Conservation (phyloP, 2,329 filamentous ascomycete species). For the Cylindrodendrum hubeiense region DNA sequence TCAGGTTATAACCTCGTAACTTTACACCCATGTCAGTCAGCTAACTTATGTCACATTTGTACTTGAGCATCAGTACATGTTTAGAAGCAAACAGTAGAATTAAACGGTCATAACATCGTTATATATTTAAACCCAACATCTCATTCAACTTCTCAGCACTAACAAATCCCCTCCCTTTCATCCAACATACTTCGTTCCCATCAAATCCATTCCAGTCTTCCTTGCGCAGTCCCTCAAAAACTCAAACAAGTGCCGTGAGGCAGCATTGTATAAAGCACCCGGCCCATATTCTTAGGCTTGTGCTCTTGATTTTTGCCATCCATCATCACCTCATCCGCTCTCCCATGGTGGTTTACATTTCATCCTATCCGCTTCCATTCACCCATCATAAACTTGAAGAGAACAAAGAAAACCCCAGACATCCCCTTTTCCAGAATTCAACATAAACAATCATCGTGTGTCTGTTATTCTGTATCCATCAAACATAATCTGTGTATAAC, state of each 20-base stretch:
- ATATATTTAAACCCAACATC: conserved; percentile 13
- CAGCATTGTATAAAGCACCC: conserved; percentile 57
- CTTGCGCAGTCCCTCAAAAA: conserved; percentile 27
- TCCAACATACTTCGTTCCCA: conserved; percentile 17
- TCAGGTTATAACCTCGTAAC: neutral
- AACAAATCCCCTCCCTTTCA: conserved; percentile 15
- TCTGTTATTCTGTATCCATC: conserved; percentile 32
- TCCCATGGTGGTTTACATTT: conserved; percentile 20
- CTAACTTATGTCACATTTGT: too few species aligned
- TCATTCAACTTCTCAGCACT: conserved; percentile 39
- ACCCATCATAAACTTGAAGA: conserved; percentile 21
- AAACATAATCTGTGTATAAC: conserved; percentile 41
- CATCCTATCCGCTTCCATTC: neutral
- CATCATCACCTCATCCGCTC: conserved; percentile 24
- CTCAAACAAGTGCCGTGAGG: conserved; percentile 60
- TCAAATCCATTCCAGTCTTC: neutral
- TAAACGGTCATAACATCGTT: conserved; percentile 17
- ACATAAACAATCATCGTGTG: conserved; percentile 15
- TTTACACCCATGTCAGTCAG: too few species aligned
- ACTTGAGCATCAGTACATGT: too few species aligned
- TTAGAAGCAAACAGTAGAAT: neutral
- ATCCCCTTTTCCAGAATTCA: conserved; percentile 17
- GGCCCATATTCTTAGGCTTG: conserved; percentile 34
- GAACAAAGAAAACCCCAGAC: conserved; percentile 3
- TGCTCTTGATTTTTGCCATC: conserved; percentile 33